Percentiles rank a stretch among this genome's conserved stretches.
These are phyloP conservation scores for Coprinopsis cinerea DNA, from an alignment of 768 basidiomycete genomes.

Conservation along the genomic window DNA sequence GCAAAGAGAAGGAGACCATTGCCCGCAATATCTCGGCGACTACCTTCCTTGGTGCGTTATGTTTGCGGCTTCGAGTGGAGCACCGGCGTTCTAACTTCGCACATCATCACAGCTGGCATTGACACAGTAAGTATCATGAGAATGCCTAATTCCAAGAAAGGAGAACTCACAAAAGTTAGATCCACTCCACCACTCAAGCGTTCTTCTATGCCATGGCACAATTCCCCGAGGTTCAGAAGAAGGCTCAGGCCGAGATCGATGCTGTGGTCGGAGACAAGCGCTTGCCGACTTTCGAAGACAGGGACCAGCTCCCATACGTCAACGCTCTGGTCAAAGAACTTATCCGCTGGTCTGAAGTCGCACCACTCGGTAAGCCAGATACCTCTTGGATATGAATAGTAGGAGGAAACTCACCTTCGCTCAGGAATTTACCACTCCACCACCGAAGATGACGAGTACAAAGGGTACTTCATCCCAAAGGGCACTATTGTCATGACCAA, in stretches of 20 bases:
- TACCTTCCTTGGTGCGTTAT: constrained; percentile 5
- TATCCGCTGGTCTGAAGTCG: constrained; percentile 15
- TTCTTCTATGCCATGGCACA: constrained; percentile 26
- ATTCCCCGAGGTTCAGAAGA: constrained; percentile 26
- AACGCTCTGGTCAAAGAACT: constrained; percentile 19
- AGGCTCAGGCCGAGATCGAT: constrained; percentile 31
- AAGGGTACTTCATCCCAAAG: constrained; percentile 24
- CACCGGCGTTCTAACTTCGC: background rate
- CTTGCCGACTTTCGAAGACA: constrained; percentile 24
- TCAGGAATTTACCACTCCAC: constrained; percentile 16
- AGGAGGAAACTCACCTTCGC: background rate
- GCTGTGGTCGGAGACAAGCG: constrained; percentile 24
- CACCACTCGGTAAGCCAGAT: constrained; percentile 11
- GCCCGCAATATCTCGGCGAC: constrained; percentile 2
- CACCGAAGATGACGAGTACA: constrained; percentile 22
- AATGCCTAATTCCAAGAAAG: background rate
- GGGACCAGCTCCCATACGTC: constrained; percentile 22
- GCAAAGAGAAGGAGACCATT: constrained; percentile 1
- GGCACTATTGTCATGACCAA: constrained; percentile 5
- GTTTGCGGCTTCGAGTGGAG: background rate
- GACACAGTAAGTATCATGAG: constrained; percentile 1
- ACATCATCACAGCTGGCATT: constrained; percentile 3
- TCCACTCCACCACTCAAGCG: constrained; percentile 4
- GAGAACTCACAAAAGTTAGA: background rate
- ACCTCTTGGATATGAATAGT: background rate